These are phyloP conservation scores for Atkinsonella hypoxylon DNA, from an alignment of 2,329 filamentous ascomycete species.

Conservation along the genomic window DNA sequence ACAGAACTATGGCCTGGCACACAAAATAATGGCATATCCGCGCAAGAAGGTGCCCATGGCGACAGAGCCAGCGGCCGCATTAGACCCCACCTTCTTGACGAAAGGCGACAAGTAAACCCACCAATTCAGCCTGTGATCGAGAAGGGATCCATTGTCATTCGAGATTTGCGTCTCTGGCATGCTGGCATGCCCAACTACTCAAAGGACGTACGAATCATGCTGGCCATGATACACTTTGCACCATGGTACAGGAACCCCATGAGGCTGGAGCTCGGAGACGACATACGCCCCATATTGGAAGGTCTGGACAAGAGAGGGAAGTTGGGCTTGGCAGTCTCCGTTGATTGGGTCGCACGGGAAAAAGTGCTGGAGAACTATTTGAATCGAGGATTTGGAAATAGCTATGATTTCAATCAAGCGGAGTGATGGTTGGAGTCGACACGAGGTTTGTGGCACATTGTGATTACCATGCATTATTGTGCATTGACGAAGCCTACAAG, in stretches of 20 bases:
- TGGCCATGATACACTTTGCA: conserved; percentile 49
- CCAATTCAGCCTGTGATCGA: conserved; percentile 38
- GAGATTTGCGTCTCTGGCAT: conserved; percentile 52
- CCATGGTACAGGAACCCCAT: conserved; percentile 46
- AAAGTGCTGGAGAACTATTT: conserved; percentile 35
- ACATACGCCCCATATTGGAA: conserved; percentile 33
- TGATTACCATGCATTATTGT: too few relatives aligned
- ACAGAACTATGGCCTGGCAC: conserved; percentile 51
- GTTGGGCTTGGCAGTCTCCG: conserved; percentile 34
- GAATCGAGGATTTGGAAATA: conserved; percentile 46
- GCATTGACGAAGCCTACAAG: too few relatives aligned
- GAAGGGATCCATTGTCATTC: conserved; percentile 44
- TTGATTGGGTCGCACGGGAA: conserved; percentile 32
- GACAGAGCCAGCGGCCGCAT: conserved; percentile 41
- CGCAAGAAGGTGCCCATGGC: conserved; percentile 37
- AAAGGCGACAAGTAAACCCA: conserved; percentile 21
- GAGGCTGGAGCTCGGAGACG: conserved; percentile 40
- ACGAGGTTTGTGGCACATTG: too few relatives aligned
- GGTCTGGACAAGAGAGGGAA: conserved; percentile 25
- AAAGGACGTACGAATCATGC: conserved; percentile 39
- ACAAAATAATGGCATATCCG: conserved; percentile 25
- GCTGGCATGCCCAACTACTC: conserved; percentile 49
- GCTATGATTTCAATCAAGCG: conserved; percentile 47
- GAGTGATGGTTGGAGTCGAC: background rate
- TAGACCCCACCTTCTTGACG: conserved; percentile 25